Percentiles rank a stretch among this genome's conserved stretches.
These are phyloP conservation scores for Peniophora sp. DNA, from an alignment of 1,284 basidiomycete genomes.

Conservation along the genomic window DNA sequence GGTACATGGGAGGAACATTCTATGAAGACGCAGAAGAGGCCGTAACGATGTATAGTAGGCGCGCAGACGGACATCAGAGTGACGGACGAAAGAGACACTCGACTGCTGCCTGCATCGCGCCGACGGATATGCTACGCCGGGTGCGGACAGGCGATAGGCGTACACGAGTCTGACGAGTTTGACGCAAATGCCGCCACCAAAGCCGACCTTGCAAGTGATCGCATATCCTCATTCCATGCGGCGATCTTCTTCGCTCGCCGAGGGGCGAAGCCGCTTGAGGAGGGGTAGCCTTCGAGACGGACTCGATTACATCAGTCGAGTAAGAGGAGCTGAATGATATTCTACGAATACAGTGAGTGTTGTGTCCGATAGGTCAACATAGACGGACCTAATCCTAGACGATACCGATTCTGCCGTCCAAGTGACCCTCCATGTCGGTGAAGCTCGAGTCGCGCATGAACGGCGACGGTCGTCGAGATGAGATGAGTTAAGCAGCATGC, in stretches of 20 bases:
- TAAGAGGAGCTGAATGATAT: constrained; percentile 92
- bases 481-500: constrained; percentile 93
- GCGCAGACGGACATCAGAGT: too few species aligned
- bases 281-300: constrained; percentile 87
- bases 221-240: constrained; percentile 50
- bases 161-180: too few species aligned
- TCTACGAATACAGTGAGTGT: constrained; percentile 32
- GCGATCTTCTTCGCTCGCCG: constrained; percentile 42
- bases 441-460: constrained; percentile 89
- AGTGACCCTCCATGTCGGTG: constrained; percentile 69
- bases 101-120: too few species aligned
- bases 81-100: too few species aligned
- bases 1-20: too few species aligned
- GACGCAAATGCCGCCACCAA: constrained; percentile 73
- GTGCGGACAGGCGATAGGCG: too few species aligned
- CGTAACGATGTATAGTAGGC: too few species aligned
- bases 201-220: constrained; percentile 79
- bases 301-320: constrained; percentile 96
- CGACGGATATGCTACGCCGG: too few species aligned
- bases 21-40: too few species aligned
- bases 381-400: constrained; percentile 86
- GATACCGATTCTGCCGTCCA: constrained; percentile 94
- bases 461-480: constrained; percentile 92
- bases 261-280: constrained; percentile 80
- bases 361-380: constrained; percentile 6